Percentiles rank a stretch among this genome's conserved stretches.
Conservation (phyloP, 352 stramenopile species). For the Globisporangium nagaii region DNA sequence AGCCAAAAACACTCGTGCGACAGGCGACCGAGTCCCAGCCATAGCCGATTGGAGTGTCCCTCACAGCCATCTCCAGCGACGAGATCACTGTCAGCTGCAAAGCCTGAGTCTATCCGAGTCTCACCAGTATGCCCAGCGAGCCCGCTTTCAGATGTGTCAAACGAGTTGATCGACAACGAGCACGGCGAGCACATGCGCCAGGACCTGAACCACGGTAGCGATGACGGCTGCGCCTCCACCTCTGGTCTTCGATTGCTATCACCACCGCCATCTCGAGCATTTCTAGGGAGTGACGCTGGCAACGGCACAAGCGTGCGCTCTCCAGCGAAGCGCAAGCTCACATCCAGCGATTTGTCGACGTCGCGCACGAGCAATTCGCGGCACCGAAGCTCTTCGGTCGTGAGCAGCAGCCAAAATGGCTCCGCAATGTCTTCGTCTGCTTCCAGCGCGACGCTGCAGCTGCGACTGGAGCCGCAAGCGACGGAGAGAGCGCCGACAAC, state of each 20-base stretch:
- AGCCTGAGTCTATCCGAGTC: not conserved
- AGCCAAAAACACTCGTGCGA: not conserved
- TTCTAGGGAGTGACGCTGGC: not conserved
- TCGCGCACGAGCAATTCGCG: not conserved
- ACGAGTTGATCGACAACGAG: not conserved
- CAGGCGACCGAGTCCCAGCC: not conserved
- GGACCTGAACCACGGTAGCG: not conserved
- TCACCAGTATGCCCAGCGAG: not conserved
- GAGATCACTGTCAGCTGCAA: not conserved
- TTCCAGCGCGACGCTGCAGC: conserved; percentile 9
- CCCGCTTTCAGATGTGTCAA: not conserved
- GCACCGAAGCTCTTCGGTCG: not conserved
- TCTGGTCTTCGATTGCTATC: not conserved
- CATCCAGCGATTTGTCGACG: conserved; percentile 3
- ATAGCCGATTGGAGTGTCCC: not conserved
- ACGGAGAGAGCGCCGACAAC: conserved; percentile 13
- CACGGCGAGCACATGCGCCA: not conserved
- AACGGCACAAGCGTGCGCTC: not conserved
- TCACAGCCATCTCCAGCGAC: too few species aligned
- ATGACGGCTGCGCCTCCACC: not conserved
- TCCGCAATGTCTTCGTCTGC: not conserved
- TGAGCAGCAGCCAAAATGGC: not conserved
- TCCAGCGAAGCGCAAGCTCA: not conserved
- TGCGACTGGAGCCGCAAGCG: conserved; percentile 4
- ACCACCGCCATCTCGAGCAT: not conserved